Conservation (phyloP, 352 stramenopile species). For the Pelagophyceae sp. region DNA sequence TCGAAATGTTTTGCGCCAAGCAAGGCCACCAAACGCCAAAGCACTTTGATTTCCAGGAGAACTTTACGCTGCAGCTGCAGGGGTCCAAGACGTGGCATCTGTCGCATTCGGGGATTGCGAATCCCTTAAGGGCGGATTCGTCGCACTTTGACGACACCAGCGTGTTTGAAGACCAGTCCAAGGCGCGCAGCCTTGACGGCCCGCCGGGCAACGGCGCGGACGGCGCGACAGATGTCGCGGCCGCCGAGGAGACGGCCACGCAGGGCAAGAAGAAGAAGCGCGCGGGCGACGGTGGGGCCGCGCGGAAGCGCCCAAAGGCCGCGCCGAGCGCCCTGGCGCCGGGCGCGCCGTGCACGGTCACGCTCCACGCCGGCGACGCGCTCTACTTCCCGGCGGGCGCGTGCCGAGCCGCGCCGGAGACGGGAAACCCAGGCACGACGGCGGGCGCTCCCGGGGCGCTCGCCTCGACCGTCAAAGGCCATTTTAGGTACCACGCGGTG, state of each 20-base stretch:
- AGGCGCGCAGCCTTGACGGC: slow-evolving; percentile 24
- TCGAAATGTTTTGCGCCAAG: slow-evolving; percentile 37
- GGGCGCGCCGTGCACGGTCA: slow-evolving; percentile 16
- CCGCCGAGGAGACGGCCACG: too few relatives aligned
- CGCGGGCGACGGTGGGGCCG: too few relatives aligned
- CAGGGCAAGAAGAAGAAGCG: slow-evolving; percentile 23
- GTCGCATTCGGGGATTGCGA: slow-evolving; percentile 9
- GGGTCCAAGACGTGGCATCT: slow-evolving; percentile 37
- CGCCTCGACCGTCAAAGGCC: too few relatives aligned
- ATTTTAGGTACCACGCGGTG: slow-evolving; percentile 40
- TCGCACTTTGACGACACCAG: slow-evolving; percentile 34
- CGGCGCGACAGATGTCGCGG: too few relatives aligned
- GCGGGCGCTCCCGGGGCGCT: too few relatives aligned
- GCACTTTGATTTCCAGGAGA: slow-evolving; percentile 44
- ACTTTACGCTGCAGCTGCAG: slow-evolving; percentile 39
- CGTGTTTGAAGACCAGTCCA: slow-evolving; percentile 37
- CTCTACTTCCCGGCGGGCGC: slow-evolving; percentile 39
- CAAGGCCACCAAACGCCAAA: slow-evolving; percentile 34
- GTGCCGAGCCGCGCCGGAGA: too few relatives aligned
- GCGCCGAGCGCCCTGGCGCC: too few relatives aligned
- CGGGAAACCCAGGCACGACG: too few relatives aligned
- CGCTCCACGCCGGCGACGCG: slow-evolving; percentile 31
- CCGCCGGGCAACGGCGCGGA: background rate
- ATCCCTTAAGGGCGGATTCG: slow-evolving; percentile 35
- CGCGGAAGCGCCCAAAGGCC: too few relatives aligned